Conservation (phyloP, 2,329 filamentous ascomycete genomes). For the Byssochlamys sp. region DNA sequence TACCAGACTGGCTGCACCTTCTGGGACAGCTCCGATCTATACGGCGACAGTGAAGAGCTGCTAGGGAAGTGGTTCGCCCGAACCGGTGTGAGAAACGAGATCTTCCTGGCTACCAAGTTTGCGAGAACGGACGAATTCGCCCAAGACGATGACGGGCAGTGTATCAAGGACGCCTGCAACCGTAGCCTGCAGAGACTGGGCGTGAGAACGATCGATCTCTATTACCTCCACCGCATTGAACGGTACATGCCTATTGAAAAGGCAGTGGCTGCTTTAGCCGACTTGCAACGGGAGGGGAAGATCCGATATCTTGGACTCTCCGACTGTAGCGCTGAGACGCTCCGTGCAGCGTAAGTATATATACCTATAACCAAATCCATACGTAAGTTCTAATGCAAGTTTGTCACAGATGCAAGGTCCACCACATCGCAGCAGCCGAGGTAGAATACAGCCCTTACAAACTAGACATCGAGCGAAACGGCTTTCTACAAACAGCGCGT, state of each 20-base stretch:
- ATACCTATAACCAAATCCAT: background rate
- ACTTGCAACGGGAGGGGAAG: background rate
- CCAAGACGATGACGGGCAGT: background rate
- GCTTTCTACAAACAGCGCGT: background rate
- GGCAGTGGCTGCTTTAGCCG: background rate
- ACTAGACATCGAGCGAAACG: background rate
- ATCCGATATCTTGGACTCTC: background rate
- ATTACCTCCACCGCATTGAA: background rate
- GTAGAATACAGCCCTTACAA: background rate
- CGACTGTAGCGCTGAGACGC: background rate
- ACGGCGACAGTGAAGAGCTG: constrained; percentile 37
- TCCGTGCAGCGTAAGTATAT: background rate
- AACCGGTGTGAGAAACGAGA: constrained; percentile 28
- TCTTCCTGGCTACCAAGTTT: background rate
- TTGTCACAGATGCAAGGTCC: background rate
- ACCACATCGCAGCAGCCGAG: background rate
- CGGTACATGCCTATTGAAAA: background rate
- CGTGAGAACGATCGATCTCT: background rate
- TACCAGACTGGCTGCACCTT: constrained; percentile 41
- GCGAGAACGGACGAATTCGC: background rate
- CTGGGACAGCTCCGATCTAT: constrained; percentile 26
- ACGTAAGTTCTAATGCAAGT: background rate
- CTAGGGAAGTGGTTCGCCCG: constrained; percentile 35
- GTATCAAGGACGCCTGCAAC: background rate
- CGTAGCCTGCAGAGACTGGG: background rate